Evolutionary conservation across 2,329 filamentous ascomycete genomes (phyloP).

Genomic region (Botrytis medusae): DNA sequence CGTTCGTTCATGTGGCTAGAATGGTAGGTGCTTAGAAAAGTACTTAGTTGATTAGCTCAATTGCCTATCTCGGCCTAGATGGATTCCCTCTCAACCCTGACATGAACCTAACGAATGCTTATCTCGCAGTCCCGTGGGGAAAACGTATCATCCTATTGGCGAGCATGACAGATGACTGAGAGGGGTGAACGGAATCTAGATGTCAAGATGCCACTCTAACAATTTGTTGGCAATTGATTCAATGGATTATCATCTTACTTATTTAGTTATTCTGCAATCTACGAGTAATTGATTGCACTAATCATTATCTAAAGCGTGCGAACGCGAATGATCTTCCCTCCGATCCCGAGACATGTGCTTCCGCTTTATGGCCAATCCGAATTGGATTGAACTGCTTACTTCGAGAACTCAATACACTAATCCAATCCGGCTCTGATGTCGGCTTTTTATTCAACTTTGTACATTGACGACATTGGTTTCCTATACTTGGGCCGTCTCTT

Average conservation of each 20-base stretch:
- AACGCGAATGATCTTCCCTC: not conserved
- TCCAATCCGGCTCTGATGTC: not conserved
- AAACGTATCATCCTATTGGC: not conserved
- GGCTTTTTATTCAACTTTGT: not conserved
- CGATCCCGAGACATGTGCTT: not conserved
- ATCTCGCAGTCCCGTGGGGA: conserved; percentile 14
- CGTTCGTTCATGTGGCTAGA: not conserved
- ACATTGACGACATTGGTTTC: not conserved
- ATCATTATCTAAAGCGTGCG: not conserved
- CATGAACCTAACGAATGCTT: not conserved
- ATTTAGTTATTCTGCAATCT: not conserved
- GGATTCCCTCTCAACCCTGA: not conserved
- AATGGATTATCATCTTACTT: not conserved
- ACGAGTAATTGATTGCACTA: not conserved
- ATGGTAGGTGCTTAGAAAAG: not conserved
- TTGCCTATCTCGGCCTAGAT: not conserved
- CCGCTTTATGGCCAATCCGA: not conserved
- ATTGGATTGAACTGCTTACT: not conserved
- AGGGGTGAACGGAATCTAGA: not conserved
- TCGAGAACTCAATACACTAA: not conserved
- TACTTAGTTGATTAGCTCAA: not conserved
- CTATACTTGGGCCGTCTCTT: not conserved
- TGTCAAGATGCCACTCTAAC: not conserved
- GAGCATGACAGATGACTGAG: not conserved
- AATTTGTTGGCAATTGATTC: not conserved